Evolutionary conservation across 2,329 filamentous ascomycete species (phyloP), one percentile per base, ranked within the genome.

Genomic region (Penicillium fuscoglaucum): DNA sequence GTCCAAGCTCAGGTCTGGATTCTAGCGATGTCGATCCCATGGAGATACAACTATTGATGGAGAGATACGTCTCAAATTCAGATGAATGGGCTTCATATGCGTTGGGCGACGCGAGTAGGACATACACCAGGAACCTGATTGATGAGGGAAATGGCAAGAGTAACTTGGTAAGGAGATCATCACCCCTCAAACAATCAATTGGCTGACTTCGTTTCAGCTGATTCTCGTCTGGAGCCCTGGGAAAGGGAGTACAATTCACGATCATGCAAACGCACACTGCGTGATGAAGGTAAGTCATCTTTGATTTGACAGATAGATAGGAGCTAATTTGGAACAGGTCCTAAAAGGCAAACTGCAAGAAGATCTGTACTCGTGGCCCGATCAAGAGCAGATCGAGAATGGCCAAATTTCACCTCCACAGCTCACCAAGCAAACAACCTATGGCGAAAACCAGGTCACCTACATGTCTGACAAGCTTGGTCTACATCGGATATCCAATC

Each of bases 391-490:
- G 45, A 70, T 79, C 49, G 76, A 80, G 49, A 78, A 82, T 49
- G 78, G 76, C 37, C 71, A 79, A 55, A 63, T 69, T 6, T 74
- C 79, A 6, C 86, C 87, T 3, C 87, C 90, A 75, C 72, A 79
- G 59, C 75, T 90, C 57, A 88, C 87, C 63, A 87, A 85, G 45
- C 84, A 90, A 69, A 90, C 84, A 40, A 83, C 81, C 43, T 90
- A 91, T 69, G 78, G 80, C 50, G 81, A 88, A 70, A 88, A 93
- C 64, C 80, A 89, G 61, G 91, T 96, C 40, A 88, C 91, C 9
- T 96, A 96, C 75, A 96, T 97, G 88, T 90, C 90, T 40, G 93
- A 96, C 73, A 86, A 81, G 77, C 85, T 96, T 29, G 93, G 93
- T 21, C 81, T 97, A 43, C 93, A 97, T 77, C 86, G 87, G 54